These are phyloP conservation scores for Abortiporus biennis DNA, from an alignment of 1,284 basidiomycete species.

Conservation along the genomic window DNA sequence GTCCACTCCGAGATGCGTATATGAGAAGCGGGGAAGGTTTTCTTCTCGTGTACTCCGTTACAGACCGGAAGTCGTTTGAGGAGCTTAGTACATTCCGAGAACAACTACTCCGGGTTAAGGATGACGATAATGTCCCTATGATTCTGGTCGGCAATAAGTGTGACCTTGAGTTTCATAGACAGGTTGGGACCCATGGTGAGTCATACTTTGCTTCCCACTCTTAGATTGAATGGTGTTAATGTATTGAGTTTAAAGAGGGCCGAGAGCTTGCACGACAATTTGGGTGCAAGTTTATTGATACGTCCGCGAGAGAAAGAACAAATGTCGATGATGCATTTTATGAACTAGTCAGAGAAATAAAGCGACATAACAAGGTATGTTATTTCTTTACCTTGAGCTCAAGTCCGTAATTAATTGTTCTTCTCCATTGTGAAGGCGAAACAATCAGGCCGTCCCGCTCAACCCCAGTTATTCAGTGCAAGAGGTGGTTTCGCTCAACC, in stretches of 20 bases:
- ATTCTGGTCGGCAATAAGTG: slow-evolving; percentile 99
- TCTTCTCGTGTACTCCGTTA: slow-evolving; percentile 98
- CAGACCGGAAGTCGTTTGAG: slow-evolving; percentile 96
- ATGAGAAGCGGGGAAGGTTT: slow-evolving; percentile 99
- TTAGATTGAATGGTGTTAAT: neutral
- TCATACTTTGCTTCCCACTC: neutral
- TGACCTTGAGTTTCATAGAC: slow-evolving; percentile 96
- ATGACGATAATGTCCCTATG: slow-evolving; percentile 96
- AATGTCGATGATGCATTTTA: slow-evolving; percentile 99
- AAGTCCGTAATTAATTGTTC: neutral
- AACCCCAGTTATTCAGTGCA: neutral
- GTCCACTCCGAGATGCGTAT: slow-evolving; percentile 96
- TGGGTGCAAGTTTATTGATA: slow-evolving; percentile 96
- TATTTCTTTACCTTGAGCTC: neutral
- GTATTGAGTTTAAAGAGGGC: slow-evolving; percentile 63
- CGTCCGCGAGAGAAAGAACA: slow-evolving; percentile 96
- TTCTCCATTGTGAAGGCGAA: slow-evolving; percentile 1
- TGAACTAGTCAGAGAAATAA: slow-evolving; percentile 93
- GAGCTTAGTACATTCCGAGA: slow-evolving; percentile 98
- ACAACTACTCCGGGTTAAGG: slow-evolving; percentile 95
- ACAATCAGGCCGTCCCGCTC: slow-evolving; percentile 7
- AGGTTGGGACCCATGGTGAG: slow-evolving; percentile 91
- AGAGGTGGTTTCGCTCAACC: neutral
- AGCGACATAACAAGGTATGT: slow-evolving; percentile 87
- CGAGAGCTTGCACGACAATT: slow-evolving; percentile 96